Conservation (phyloP, 2,329 filamentous ascomycete genomes). For the Hyphodiscus sp. region DNA sequence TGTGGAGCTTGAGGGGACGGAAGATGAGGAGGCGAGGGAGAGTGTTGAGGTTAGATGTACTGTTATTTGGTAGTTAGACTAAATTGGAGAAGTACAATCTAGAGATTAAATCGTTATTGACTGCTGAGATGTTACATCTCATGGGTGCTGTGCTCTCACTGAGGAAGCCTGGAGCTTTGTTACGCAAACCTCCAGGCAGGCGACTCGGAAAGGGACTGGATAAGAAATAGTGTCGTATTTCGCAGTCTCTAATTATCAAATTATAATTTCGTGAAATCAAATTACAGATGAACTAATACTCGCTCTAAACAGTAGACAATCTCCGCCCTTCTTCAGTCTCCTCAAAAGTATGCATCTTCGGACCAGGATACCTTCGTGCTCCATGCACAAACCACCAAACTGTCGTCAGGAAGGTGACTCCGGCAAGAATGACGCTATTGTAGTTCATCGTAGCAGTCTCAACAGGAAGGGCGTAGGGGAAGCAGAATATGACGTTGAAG, state of each 20-base stretch:
- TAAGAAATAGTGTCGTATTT: neutral
- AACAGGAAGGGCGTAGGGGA: conserved; percentile 41
- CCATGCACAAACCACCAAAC: conserved; percentile 1
- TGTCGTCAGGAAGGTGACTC: neutral
- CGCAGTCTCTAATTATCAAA: neutral
- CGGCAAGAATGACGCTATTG: conserved; percentile 5
- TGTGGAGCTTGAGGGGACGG: conserved; percentile 7
- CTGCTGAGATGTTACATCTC: too few relatives aligned
- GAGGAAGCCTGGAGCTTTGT: too few relatives aligned
- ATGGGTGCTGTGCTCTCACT: too few relatives aligned
- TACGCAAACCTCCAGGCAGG: too few relatives aligned
- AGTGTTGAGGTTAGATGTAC: too few relatives aligned
- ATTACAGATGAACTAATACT: neutral
- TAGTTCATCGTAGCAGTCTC: conserved; percentile 46
- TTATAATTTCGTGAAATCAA: neutral
- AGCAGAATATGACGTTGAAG: conserved; percentile 59
- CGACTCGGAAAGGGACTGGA: neutral
- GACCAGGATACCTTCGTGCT: neutral
- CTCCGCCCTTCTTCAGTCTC: conserved; percentile 3
- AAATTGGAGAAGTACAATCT: too few relatives aligned
- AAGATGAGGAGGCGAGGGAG: conserved; percentile 6
- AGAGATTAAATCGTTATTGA: too few relatives aligned
- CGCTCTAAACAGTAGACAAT: neutral
- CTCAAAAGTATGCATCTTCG: neutral
- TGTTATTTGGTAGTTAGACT: too few relatives aligned